Evolutionary conservation across 2,329 filamentous ascomycete species (phyloP), one percentile per base, ranked within the genome.

Genomic region (Domatiomyces globalis): DNA sequence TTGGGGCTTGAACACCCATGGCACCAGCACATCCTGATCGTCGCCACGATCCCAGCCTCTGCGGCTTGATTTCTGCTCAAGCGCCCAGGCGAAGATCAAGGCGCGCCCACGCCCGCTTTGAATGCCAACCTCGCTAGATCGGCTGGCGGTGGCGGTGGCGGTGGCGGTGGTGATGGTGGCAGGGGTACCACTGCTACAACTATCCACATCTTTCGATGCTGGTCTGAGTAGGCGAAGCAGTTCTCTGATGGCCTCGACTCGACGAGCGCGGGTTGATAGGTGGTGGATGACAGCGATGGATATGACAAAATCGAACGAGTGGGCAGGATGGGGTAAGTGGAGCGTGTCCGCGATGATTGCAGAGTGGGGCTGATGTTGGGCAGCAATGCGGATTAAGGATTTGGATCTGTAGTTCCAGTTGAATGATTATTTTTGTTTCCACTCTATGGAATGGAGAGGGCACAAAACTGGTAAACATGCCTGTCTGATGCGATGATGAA

Each of bases 231-330:
- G 81, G 48, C 78, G 75, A 58, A 96, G 70, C 47, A 96, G 78
- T 43, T 78, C 76, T 46, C 71, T 69, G 17, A 96, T 78, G 25
- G 85, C 88, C 56, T 84, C 80, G 36, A 84, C 71, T 48, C 92
- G 78, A 51, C 92, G 76, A 48, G 74, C 75, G 9, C 74, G 73
- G 5, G 89, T 95, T 12, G 87, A 94, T 49, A 96, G 73, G 70
- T 98, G 92, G 70, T 96, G 92, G 29, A 96, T 74, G 9, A 96
- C 92, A 46, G 92, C 92, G 62, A 98, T 89, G 62, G 84, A 92
- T 58, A 96, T 92, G 52, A 80, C 88, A 66, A 96, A 96, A 68
- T 96, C 90, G 64, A 85, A 85, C 62, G 53, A 60, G 17, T 61
- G 62, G 56, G 65, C 53, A 9, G 79, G 84, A 66, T 95, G 90